Conservation (phyloP, 2,329 filamentous ascomycete species). For the Sphaerulina musiva region DNA sequence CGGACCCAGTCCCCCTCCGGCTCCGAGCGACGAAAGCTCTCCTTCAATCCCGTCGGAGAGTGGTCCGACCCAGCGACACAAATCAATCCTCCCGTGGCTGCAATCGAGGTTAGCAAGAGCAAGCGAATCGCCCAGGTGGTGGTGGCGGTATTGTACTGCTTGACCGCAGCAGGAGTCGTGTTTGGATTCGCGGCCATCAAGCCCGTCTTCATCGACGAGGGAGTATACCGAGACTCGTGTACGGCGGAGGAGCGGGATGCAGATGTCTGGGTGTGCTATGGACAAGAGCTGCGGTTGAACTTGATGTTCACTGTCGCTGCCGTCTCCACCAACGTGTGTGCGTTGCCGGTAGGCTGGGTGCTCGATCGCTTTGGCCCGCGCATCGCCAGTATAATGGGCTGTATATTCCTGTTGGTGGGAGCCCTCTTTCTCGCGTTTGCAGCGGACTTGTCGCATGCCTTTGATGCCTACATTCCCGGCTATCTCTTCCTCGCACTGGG, state of each 20-base stretch:
- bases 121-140: conserved; percentile 60
- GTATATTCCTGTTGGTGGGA: conserved; percentile 62
- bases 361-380: conserved; percentile 77
- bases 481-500: conserved; percentile 47
- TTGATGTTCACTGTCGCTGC: conserved; percentile 90
- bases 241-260: conserved; percentile 46
- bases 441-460: conserved; percentile 50
- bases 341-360: conserved; percentile 76
- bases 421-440: conserved; percentile 66
- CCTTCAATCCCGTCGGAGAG: conserved; percentile 45
- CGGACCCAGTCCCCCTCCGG: conserved; percentile 30
- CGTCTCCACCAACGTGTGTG: conserved; percentile 79
- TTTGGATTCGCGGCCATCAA: conserved; percentile 84
- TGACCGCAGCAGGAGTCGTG: conserved; percentile 70
- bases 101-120: conserved; percentile 50
- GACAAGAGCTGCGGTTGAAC: conserved; percentile 61
- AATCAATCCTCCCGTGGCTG: conserved; percentile 39
- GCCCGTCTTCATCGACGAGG: conserved; percentile 66
- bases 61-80: conserved; percentile 38
- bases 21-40: conserved; percentile 43
- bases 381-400: conserved; percentile 65
- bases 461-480: conserved; percentile 55
- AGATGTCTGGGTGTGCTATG: conserved; percentile 49
- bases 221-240: conserved; percentile 63
- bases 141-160: conserved; percentile 63